Percentiles rank a stretch among this genome's conserved stretches.
phyloP scores from a whole-genome alignment of 2,329 filamentous ascomycete species.

The Dothidotthia symphoricarpi region DNA sequence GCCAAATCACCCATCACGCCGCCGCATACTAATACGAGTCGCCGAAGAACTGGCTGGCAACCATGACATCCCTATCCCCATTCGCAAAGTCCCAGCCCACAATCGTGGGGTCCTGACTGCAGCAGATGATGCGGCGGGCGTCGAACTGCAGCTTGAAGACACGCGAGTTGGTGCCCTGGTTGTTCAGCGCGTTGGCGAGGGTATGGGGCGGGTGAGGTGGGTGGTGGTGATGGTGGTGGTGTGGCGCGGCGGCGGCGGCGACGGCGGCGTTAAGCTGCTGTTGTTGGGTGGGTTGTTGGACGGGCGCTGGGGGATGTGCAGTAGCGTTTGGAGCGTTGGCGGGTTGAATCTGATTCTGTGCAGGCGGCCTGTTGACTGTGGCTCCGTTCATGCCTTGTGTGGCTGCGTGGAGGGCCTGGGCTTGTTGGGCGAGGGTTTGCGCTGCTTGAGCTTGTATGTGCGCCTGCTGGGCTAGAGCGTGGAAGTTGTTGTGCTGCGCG shows the following conservation, averaged over 20 bases:
- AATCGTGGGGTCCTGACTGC: conserved; percentile 85
- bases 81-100: conserved; percentile 98
- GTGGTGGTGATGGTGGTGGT: conserved; percentile 22
- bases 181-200: conserved; percentile 23
- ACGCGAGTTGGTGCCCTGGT: conserved; percentile 52
- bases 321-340: too few species aligned
- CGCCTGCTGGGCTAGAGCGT: conserved; percentile 37
- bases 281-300: conserved; percentile 4
- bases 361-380: conserved; percentile 9
- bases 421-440: conserved; percentile 36
- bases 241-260: conserved; percentile 15
- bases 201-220: conserved; percentile 28
- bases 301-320: too few species aligned
- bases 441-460: conserved; percentile 40
- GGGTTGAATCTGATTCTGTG: conserved; percentile 8
- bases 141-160: conserved; percentile 99
- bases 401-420: conserved; percentile 37
- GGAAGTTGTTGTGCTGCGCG: conserved; percentile 31
- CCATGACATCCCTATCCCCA: conserved; percentile 74
- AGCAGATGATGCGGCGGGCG: conserved; percentile 87
- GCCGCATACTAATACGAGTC: conserved; percentile 31
- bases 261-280: conserved; percentile 7
- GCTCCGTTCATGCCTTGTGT: conserved; percentile 26
- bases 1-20: conserved; percentile 6
- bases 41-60: conserved; percentile 75